Conservation (phyloP, 441 rosid genomes). For the Euphorbia corollata region DNA sequence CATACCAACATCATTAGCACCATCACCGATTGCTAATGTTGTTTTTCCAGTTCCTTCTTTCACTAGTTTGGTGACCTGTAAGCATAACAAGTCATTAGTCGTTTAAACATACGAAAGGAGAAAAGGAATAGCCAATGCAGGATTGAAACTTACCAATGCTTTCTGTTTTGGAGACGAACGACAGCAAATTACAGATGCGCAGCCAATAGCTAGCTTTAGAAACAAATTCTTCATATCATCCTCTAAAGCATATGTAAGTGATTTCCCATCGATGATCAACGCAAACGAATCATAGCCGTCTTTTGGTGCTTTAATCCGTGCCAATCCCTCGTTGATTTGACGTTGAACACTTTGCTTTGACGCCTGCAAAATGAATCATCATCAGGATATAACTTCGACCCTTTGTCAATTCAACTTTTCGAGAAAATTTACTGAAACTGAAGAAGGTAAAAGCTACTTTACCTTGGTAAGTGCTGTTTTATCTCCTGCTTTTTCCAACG, state of each 20-base stretch:
- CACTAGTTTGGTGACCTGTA: constrained; percentile 73
- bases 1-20: constrained; percentile 98
- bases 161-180: constrained; percentile 99
- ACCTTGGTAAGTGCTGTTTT: constrained; percentile 38
- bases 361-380: constrained; percentile 37
- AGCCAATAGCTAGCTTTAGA: constrained; percentile 71
- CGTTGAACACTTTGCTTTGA: constrained; percentile 46
- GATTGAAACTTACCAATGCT: constrained; percentile 55
- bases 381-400: background rate
- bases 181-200: constrained; percentile 95
- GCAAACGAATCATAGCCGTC: constrained; percentile 57
- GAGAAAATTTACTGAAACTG: too few species aligned
- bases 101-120: background rate
- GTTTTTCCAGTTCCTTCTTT: constrained; percentile 64
- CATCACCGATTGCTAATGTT: constrained; percentile 86
- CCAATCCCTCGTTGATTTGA: constrained; percentile 55
- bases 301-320: constrained; percentile 35
- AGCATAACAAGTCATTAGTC: background rate
- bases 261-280: constrained; percentile 82
- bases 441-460: background rate
- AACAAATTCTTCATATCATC: constrained; percentile 61
- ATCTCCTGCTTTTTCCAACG: constrained; percentile 61
- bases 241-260: constrained; percentile 73
- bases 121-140: constrained; percentile 6
- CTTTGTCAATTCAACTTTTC: background rate